Evolutionary conservation across 495 filamentous ascomycete genomes (phyloP).

Genomic region (Darksidea phi): DNA sequence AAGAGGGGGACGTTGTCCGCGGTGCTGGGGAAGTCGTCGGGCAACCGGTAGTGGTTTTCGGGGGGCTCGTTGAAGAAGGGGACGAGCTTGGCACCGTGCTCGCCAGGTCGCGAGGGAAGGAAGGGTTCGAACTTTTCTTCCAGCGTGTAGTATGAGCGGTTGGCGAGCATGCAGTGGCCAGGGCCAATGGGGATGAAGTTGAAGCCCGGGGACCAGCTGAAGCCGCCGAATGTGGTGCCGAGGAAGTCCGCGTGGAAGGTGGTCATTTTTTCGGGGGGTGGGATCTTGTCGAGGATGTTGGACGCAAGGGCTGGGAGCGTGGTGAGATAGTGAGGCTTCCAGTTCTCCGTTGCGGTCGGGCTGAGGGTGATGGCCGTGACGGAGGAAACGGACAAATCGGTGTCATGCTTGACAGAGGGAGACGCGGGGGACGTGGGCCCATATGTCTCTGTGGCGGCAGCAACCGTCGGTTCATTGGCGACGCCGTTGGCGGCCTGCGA

Average conservation of each 20-base stretch:
- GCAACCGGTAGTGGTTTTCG: constrained; percentile 17
- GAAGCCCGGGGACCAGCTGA: constrained; percentile 38
- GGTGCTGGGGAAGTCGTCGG: constrained; percentile 5
- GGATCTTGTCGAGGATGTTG: constrained; percentile 6
- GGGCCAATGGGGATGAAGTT: constrained; percentile 40
- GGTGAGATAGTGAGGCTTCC: constrained; percentile 14
- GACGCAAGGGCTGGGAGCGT: not conserved
- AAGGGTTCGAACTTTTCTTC: constrained; percentile 39
- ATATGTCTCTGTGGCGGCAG: too few species aligned
- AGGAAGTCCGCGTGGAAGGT: constrained; percentile 42
- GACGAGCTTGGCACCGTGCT: constrained; percentile 44
- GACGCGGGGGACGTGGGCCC: too few species aligned
- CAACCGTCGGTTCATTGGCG: too few species aligned
- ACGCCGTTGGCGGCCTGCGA: too few species aligned
- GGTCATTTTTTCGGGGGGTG: constrained; percentile 7
- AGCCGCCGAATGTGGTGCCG: constrained; percentile 32
- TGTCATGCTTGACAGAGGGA: too few species aligned
- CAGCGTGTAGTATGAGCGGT: constrained; percentile 38
- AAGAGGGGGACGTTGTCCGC: constrained; percentile 40
- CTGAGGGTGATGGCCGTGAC: constrained; percentile 3
- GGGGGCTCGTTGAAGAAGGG: constrained; percentile 40
- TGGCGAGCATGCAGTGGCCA: constrained; percentile 17
- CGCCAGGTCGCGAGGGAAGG: constrained; percentile 36
- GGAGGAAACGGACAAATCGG: too few species aligned
- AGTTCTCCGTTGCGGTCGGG: not conserved